Evolutionary conservation across 2,329 filamentous ascomycete genomes (phyloP).

Genomic region (Pseudogymnoascus sp.): DNA sequence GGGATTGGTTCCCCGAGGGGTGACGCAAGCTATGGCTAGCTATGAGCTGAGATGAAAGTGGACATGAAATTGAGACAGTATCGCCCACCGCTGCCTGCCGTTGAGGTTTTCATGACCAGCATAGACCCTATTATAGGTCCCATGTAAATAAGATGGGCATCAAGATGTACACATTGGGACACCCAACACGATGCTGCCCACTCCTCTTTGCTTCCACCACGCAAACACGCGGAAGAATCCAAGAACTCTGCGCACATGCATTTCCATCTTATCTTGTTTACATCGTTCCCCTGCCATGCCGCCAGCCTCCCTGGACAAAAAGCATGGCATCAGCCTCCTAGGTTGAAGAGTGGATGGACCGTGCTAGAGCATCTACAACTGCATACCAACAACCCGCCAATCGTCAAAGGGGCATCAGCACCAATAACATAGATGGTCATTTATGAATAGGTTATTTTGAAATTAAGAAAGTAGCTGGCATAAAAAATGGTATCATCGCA

Average conservation of each 20-base stretch:
- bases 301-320: background rate
- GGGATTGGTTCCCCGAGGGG: background rate
- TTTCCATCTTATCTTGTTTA: background rate
- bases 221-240: background rate
- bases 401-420: background rate
- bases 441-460: background rate
- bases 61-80: background rate
- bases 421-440: too few species aligned
- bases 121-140: background rate
- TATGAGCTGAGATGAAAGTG: background rate
- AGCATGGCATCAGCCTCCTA: background rate
- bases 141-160: conserved; percentile 3
- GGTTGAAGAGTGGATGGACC: background rate
- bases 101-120: background rate
- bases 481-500: conserved; percentile 8
- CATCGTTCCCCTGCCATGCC: background rate
- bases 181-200: background rate
- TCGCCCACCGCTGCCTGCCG: background rate
- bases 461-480: background rate
- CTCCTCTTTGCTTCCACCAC: background rate
- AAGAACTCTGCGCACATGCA: background rate
- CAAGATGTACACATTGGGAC: background rate
- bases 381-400: background rate
- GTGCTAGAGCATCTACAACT: background rate
- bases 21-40: background rate